Conservation (phyloP, 2,329 filamentous ascomycete genomes). For the Diaporthe aspalathi region DNA sequence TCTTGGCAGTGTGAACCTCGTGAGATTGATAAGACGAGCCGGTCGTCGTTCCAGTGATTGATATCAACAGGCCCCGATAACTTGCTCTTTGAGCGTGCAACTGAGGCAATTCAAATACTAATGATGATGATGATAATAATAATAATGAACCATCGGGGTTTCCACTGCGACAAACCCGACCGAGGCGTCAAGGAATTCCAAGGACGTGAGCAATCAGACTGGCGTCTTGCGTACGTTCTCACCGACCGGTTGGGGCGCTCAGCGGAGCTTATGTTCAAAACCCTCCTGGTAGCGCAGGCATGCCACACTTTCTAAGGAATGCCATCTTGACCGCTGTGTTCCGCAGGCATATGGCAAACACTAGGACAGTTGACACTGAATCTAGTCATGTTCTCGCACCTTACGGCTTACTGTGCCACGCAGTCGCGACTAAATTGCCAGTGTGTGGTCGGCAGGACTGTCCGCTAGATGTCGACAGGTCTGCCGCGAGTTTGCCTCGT, state of each 20-base stretch:
- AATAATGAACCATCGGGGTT: neutral
- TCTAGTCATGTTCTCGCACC: constrained; percentile 22
- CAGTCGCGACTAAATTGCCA: constrained; percentile 10
- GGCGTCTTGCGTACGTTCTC: neutral
- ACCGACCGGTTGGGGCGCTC: too few relatives aligned
- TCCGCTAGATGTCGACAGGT: neutral
- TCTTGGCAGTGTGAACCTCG: neutral
- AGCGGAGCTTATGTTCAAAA: neutral
- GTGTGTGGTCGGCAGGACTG: neutral
- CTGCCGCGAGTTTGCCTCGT: neutral
- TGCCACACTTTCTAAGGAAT: neutral
- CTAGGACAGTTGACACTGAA: neutral
- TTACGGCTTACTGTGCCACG: neutral
- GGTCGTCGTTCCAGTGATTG: neutral
- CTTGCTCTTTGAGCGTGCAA: neutral
- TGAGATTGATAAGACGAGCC: neutral
- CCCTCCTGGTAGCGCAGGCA: neutral
- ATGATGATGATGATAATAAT: too few relatives aligned
- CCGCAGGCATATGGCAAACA: neutral
- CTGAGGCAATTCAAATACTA: neutral
- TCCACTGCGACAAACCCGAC: neutral
- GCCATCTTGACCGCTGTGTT: neutral
- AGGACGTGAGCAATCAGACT: neutral
- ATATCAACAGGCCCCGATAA: neutral
- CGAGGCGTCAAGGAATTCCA: neutral